Evolutionary conservation across 495 filamentous ascomycete species (phyloP), one percentile per base, ranked within the genome.

Genomic region (Lindgomyces ingoldianus): DNA sequence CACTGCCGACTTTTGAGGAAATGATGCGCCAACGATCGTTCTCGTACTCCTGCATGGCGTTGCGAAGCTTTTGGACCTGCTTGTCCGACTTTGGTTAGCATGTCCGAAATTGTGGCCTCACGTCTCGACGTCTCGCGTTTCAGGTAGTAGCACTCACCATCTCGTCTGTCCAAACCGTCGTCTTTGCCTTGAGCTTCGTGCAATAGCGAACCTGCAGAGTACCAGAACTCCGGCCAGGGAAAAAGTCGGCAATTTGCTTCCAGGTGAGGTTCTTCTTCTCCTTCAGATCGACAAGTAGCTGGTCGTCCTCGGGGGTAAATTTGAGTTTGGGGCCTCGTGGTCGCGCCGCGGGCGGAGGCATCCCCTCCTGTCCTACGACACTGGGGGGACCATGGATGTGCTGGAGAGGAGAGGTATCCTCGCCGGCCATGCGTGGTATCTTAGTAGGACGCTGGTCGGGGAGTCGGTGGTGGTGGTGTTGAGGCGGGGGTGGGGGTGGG

Each of bases 221-320:
- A 41, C 91, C 91, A 29, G 88, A 91, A 44, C 89, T 91, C 50
- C 92, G 80, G 11, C 91, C 92, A 8, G 92, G 92, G 69, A 96
- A 96, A 76, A 93, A 96, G 70, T 95, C 91, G 57, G 90, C 89
- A 67, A 96, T 96, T 80, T 96, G 91, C 73, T 94, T 95, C 92
- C 92, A 96, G 9, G 92, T 91, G 68, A 96, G 81, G 67, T 88
- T 89, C 73, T 92, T 93, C 63, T 92, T 90, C 76, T 96, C 92
- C 74, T 96, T 96, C 54, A 96, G 78, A 61, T 93, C 90, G 19
- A 96, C 85, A 41, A 96, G 77, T 51, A 93, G 77, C 51, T 85
- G 83, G 74, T 96, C 92, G 71, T 96, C 91, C 74, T 93, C 91
- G 44, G 89, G 85, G 0, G 91, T 95, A 70, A 96, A 96, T 69